These are phyloP conservation scores for Lophiotrema nucula DNA, from an alignment of 495 filamentous ascomycete species.

Conservation along the genomic window DNA sequence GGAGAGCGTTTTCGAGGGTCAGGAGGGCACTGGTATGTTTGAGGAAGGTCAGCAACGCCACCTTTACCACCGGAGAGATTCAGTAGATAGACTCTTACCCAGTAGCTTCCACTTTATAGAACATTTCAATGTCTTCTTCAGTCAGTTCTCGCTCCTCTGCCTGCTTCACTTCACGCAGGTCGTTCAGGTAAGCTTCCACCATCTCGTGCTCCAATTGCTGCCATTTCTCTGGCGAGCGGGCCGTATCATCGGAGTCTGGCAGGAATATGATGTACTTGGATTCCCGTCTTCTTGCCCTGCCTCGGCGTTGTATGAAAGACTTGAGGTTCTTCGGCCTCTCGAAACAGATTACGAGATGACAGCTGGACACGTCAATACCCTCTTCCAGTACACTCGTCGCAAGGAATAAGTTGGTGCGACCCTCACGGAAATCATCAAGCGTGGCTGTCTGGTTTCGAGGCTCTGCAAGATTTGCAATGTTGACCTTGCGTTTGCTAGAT, in stretches of 20 bases:
- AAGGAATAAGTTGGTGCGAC: slow-evolving; percentile 73
- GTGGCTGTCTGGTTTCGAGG: slow-evolving; percentile 55
- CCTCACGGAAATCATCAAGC: slow-evolving; percentile 66
- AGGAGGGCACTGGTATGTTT: slow-evolving; percentile 62
- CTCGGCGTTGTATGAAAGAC: slow-evolving; percentile 85
- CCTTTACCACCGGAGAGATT: too few species aligned
- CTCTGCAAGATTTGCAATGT: slow-evolving; percentile 62
- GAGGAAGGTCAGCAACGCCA: not conserved
- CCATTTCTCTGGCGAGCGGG: slow-evolving; percentile 48
- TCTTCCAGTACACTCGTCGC: slow-evolving; percentile 87
- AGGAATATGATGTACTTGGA: slow-evolving; percentile 73
- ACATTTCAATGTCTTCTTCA: slow-evolving; percentile 47
- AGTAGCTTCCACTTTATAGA: slow-evolving; percentile 54
- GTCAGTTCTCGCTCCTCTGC: slow-evolving; percentile 52
- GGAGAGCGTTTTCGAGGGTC: slow-evolving; percentile 66
- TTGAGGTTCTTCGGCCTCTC: slow-evolving; percentile 73
- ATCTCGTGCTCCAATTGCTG: slow-evolving; percentile 66
- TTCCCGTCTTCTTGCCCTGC: slow-evolving; percentile 69
- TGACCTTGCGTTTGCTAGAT: slow-evolving; percentile 46
- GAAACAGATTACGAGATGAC: slow-evolving; percentile 85
- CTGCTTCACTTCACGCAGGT: slow-evolving; percentile 54
- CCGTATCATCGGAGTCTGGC: slow-evolving; percentile 40
- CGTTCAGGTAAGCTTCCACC: slow-evolving; percentile 70
- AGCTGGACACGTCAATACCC: slow-evolving; percentile 84
- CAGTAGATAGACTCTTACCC: slow-evolving; percentile 48